These are phyloP conservation scores for Collariella sp. DNA, from an alignment of 495 filamentous ascomycete species.

Conservation along the genomic window DNA sequence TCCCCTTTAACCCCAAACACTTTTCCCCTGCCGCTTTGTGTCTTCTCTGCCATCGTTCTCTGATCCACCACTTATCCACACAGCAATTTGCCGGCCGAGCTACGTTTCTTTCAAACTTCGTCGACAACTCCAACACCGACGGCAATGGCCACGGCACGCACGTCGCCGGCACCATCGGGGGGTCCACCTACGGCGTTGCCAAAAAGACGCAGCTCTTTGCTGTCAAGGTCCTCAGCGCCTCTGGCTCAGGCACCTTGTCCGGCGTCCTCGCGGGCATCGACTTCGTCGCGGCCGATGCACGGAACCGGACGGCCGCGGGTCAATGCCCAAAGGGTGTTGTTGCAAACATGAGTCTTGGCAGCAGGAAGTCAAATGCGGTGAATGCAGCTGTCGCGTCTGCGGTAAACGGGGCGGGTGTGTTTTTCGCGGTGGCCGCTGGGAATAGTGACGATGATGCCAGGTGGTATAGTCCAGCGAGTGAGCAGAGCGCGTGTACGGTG, in stretches of 20 bases:
- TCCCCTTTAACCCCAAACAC: constrained; percentile 20
- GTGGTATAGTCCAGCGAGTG: constrained; percentile 46
- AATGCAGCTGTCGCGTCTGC: constrained; percentile 44
- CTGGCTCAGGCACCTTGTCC: constrained; percentile 34
- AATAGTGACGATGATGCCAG: constrained; percentile 38
- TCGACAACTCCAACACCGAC: constrained; percentile 28
- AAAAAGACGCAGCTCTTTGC: constrained; percentile 55
- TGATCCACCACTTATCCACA: background rate
- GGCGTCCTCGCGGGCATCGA: constrained; percentile 40
- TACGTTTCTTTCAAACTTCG: constrained; percentile 32
- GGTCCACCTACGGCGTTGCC: constrained; percentile 53
- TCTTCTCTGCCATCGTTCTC: background rate
- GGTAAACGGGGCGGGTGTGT: constrained; percentile 38
- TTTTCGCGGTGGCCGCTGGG: constrained; percentile 46
- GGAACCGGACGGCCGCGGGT: constrained; percentile 13
- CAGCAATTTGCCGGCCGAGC: constrained; percentile 51
- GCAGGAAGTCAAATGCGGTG: constrained; percentile 41
- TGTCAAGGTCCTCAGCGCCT: constrained; percentile 56
- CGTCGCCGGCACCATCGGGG: constrained; percentile 56
- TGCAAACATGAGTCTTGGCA: constrained; percentile 47
- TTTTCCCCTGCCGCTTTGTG: background rate
- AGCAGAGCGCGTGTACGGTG: constrained; percentile 49
- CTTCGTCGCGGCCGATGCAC: constrained; percentile 32
- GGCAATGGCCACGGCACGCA: constrained; percentile 51
- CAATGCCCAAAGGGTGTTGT: constrained; percentile 31